phyloP scores from a whole-genome alignment of 2,329 filamentous ascomycete genomes.

The Fusarium anguioides region DNA sequence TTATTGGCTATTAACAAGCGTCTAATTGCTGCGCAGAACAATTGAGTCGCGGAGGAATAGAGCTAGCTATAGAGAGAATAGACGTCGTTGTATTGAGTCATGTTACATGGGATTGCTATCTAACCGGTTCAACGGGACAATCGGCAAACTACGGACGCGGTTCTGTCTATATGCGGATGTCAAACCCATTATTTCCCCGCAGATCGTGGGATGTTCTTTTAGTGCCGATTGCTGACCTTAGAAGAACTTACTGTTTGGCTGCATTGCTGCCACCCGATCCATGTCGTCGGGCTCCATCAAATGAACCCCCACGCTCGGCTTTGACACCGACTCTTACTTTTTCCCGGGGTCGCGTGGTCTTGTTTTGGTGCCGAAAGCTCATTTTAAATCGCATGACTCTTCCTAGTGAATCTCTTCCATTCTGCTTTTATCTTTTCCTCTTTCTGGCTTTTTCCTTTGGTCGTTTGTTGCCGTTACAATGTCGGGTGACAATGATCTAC shows the following conservation, averaged over 20 bases:
- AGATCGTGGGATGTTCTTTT: conserved; percentile 17
- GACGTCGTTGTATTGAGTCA: no score
- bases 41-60: neutral
- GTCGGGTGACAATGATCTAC: neutral
- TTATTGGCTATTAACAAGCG: conserved; percentile 49
- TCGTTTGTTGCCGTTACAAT: neutral
- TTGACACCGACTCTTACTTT: conserved; percentile 4
- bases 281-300: conserved; percentile 4
- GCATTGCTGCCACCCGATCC: neutral
- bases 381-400: conserved; percentile 1
- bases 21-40: neutral
- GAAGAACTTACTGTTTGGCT: neutral
- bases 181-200: neutral
- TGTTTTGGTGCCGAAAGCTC: neutral
- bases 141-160: neutral
- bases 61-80: no score
- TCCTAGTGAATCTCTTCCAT: neutral
- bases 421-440: no score
- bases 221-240: conserved; percentile 19
- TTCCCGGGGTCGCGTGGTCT: conserved; percentile 17
- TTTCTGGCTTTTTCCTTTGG: neutral
- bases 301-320: conserved; percentile 23
- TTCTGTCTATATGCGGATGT: neutral
- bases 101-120: neutral
- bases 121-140: neutral